Conservation (phyloP, 192 early-diverging fungal species). For the Entomortierella parvispora region DNA sequence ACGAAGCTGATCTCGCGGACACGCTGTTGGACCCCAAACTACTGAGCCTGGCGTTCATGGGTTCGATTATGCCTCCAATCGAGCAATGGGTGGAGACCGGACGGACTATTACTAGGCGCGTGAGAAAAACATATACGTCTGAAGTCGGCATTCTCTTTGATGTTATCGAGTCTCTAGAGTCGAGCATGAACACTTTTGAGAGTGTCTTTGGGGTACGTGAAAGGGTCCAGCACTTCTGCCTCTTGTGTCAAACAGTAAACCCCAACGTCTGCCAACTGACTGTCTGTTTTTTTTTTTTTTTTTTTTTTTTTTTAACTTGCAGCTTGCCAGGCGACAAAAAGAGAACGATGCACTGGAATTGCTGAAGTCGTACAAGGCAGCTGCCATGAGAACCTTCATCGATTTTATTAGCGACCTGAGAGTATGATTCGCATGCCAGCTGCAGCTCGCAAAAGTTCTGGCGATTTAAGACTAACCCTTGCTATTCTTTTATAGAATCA, state of each 20-base stretch:
- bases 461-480: no score
- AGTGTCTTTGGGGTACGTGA: conserved; percentile 54
- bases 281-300: not conserved
- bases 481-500: conserved; percentile 34
- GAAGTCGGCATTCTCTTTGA: conserved; percentile 49
- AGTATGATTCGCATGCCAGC: conserved; percentile 56
- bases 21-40: conserved; percentile 63
- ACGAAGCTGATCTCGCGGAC: conserved; percentile 69
- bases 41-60: conserved; percentile 49
- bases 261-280: not conserved
- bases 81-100: conserved; percentile 51
- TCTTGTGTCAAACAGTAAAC: not conserved
- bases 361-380: conserved; percentile 57
- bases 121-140: conserved; percentile 32
- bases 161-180: conserved; percentile 45
- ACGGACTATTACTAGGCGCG: conserved; percentile 15
- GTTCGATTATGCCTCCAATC: conserved; percentile 51
- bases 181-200: conserved; percentile 49
- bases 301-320: not conserved
- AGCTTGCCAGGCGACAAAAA: conserved; percentile 55
- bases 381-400: conserved; percentile 66
- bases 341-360: conserved; percentile 57
- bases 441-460: no score
- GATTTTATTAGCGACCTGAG: conserved; percentile 79
- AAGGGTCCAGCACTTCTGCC: no score